Percentiles rank a stretch among this genome's conserved stretches.
phyloP scores from a whole-genome alignment of 768 basidiomycete species.

The Phlebiopsis flavidoalba region DNA sequence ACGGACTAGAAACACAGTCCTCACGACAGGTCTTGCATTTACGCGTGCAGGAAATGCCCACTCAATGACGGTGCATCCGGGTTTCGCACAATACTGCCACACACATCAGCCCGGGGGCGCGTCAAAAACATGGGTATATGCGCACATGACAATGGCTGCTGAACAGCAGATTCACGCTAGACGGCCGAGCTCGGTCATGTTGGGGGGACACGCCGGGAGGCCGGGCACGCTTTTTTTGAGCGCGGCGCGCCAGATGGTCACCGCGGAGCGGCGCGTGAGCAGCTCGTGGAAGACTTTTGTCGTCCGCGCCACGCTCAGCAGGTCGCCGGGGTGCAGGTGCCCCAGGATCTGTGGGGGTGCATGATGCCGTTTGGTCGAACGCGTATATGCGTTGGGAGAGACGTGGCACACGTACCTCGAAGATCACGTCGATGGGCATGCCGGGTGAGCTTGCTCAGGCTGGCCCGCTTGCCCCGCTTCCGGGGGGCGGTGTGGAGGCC shows the following conservation, averaged over 20 bases:
- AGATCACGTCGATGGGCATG: constrained; percentile 5
- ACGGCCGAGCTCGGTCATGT: constrained; percentile 6
- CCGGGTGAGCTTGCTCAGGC: neutral
- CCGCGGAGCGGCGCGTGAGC: constrained; percentile 13
- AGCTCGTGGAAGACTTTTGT: constrained; percentile 23
- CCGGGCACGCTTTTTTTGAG: neutral
- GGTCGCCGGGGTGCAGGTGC: constrained; percentile 26
- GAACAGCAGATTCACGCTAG: constrained; percentile 8
- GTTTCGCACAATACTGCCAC: neutral
- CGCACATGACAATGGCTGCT: constrained; percentile 7
- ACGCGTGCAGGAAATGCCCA: neutral
- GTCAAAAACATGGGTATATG: too few species aligned
- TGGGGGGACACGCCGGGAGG: constrained; percentile 6
- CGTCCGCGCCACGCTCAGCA: constrained; percentile 26
- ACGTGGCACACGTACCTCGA: neutral
- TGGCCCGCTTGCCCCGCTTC: neutral
- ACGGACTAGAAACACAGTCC: neutral
- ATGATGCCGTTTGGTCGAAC: neutral
- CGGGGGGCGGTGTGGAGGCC: too few species aligned
- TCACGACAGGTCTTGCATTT: constrained; percentile 6
- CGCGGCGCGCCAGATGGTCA: constrained; percentile 3
- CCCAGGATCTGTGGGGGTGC: neutral
- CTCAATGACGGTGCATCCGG: neutral
- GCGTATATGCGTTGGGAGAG: neutral
- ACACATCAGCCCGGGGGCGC: too few species aligned